Evolutionary conservation across 2,329 filamentous ascomycete species (phyloP), one percentile per base, ranked within the genome.

Genomic region (Pseudogymnoascus pannorum): DNA sequence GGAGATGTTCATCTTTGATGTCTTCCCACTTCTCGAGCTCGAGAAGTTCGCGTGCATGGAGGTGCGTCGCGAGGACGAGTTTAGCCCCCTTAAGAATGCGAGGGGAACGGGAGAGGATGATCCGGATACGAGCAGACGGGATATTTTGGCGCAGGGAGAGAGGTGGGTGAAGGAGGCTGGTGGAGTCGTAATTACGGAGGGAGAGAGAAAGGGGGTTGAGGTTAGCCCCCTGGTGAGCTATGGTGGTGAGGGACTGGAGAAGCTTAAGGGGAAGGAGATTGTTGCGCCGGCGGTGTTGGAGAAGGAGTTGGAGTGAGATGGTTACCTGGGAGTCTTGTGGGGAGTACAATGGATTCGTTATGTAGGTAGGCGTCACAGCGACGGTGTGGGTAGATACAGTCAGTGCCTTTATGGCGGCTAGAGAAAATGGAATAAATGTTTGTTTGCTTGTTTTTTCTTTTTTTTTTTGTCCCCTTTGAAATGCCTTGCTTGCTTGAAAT

Each of bases 1-100:
- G 38, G 94, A 99, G 82, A 94, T 97, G 77, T 99, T 97, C 70
- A 92, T 99, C 64, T 99, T 99, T 73, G 94, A 99, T 73, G 94
- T 96, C 72, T 99, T 99, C 82, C 92, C 93, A 64, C 83, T 93
- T 80, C 80, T 96, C 59, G 79, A 87, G 16, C 85, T 99, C 66
- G 82, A 87, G 67, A 92, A 95, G 77, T 99, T 99, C 72, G 94
- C 92, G 22, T 96, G 87, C 76, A 88, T 97, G 78, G 94, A 99
- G 77, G 94, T 99, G 59, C 91, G 87, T 75, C 91, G 94, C 64
- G 92, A 97, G 79, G 94, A 99, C 68, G 94, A 99, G 77, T 99
- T 99, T 79, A 97, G 92, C 26, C 94, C 94, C 4, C 79, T 99
- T 67, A 99, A 99, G 86, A 99, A 99, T 72, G 84, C 81, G 33